phyloP scores from a whole-genome alignment of 1,139 yeast genomes.

The Candida sanyaensis region DNA sequence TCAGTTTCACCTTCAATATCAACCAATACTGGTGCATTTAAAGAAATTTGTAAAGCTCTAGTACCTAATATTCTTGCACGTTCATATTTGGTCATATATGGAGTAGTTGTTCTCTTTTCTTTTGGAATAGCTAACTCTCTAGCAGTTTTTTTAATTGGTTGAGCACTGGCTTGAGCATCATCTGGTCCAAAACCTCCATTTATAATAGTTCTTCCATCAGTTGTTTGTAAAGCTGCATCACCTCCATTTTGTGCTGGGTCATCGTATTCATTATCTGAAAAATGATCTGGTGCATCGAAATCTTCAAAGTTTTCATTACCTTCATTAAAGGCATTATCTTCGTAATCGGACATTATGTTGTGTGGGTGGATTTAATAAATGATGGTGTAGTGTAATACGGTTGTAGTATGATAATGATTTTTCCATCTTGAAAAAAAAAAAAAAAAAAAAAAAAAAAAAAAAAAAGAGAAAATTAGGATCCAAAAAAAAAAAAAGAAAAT shows the following conservation, averaged over 20 bases:
- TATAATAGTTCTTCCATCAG: slow-evolving; percentile 73
- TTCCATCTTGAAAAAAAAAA: slow-evolving; percentile 7
- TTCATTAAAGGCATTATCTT: slow-evolving; percentile 66
- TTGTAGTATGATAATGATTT: neutral
- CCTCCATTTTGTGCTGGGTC: slow-evolving; percentile 29
- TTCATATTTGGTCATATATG: slow-evolving; percentile 98
- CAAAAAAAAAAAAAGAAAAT: neutral
- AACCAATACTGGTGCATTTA: slow-evolving; percentile 97
- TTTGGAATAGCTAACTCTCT: slow-evolving; percentile 87
- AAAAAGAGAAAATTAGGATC: neutral
- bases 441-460: neutral
- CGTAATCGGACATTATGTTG: slow-evolving; percentile 48
- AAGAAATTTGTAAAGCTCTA: slow-evolving; percentile 91
- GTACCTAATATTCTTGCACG: slow-evolving; percentile 97
- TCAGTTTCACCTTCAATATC: slow-evolving; percentile 99
- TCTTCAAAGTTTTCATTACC: slow-evolving; percentile 80
- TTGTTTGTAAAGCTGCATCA: slow-evolving; percentile 58
- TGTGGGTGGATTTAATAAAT: neutral
- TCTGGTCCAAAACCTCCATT: slow-evolving; percentile 68
- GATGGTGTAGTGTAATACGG: neutral
- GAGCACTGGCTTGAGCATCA: slow-evolving; percentile 50
- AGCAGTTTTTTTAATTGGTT: slow-evolving; percentile 48
- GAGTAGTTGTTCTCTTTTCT: slow-evolving; percentile 90
- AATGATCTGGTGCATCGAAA: slow-evolving; percentile 74
- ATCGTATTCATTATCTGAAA: slow-evolving; percentile 61